A percentile compares a stretch with the other conserved stretches of the same genome.
Conservation (phyloP, 1,284 basidiomycete genomes). For the Puccinia polysora region DNA sequence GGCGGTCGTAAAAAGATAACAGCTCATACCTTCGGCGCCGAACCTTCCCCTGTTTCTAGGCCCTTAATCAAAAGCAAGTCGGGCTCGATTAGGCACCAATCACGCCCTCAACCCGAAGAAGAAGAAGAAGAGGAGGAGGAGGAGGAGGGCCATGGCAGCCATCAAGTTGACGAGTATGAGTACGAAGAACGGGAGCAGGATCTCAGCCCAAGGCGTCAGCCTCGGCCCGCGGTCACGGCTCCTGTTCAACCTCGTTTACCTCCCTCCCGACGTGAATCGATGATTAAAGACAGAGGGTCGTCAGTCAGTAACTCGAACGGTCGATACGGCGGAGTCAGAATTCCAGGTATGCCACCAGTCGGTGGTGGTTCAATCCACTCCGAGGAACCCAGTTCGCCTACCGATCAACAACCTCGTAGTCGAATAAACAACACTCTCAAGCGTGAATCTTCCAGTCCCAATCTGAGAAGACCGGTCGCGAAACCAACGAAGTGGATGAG, state of each 20-base stretch:
- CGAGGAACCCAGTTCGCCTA: conserved; percentile 34
- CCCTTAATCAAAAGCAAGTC: conserved; percentile 32
- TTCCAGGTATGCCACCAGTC: conserved; percentile 31
- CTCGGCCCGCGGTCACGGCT: conserved; percentile 12
- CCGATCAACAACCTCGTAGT: background rate
- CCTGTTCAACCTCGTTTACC: conserved; percentile 13
- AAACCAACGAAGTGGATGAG: conserved; percentile 8
- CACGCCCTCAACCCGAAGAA: conserved; percentile 22
- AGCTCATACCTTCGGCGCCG: conserved; percentile 36
- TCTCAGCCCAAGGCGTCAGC: conserved; percentile 1
- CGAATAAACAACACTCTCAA: conserved; percentile 1
- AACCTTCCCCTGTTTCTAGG: conserved; percentile 16
- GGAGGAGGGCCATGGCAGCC: conserved; percentile 2
- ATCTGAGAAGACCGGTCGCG: conserved; percentile 2
- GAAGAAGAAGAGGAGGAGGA: conserved; percentile 13
- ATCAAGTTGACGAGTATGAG: conserved; percentile 5
- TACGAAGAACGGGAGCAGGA: conserved; percentile 14
- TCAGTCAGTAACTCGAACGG: background rate
- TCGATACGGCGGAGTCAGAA: conserved; percentile 35
- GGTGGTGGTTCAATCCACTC: background rate
- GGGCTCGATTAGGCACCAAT: background rate
- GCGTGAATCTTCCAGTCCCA: conserved; percentile 7
- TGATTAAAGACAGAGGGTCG: background rate
- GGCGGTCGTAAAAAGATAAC: conserved; percentile 29
- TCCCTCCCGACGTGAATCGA: conserved; percentile 4